Evolutionary conservation across 768 basidiomycete species (phyloP), one percentile per base, ranked within the genome.

Genomic region (Lactarius vividus): DNA sequence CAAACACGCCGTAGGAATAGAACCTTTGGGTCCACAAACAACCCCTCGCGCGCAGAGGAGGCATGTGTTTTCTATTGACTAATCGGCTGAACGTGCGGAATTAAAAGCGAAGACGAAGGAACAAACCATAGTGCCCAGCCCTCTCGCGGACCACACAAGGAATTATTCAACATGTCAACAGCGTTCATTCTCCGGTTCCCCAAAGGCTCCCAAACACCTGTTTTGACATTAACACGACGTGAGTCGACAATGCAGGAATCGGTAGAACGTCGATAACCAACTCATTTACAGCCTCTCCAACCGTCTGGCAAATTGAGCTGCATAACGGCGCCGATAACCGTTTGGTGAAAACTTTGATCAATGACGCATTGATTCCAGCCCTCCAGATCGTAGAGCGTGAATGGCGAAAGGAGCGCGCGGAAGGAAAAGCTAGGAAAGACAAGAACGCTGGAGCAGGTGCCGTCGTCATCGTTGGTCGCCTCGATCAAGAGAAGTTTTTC

Each of bases 401-500:
- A 63, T 94, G 92, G 92, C 84, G 83, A 79, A 78, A 82, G 35
- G 72, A 75, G 11, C 79, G 81, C 2, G 68, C 77, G 52, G 82
- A 64, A 35, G 59, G 57, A 7, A 61, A 57, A 33, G 52, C 64
- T 10, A 57, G 53, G 42, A 54, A 81, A 65, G 79, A 84, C 70
- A 80, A 80, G 69, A 76, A 76, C n/a, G 80, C 79, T 8, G 88
- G 85, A 35, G 81, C 80, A 59, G 92, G 91, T 42, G 87, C 89
- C 4, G 75, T 94, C 35, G 86, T 94, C 66, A 87, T 94, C 61
- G 86, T 90, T 8, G 92, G 92, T 4, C 85, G 84, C 66, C 81
- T 80, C 67, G 80, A 82, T 66, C 92, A 94, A 74, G 85, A 93
- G 75, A 94, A 93, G 75, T 94, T 92, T 80, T 94, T 94, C 76